Conservation (phyloP, 768 basidiomycete species). For the Sarcodon sp. region DNA sequence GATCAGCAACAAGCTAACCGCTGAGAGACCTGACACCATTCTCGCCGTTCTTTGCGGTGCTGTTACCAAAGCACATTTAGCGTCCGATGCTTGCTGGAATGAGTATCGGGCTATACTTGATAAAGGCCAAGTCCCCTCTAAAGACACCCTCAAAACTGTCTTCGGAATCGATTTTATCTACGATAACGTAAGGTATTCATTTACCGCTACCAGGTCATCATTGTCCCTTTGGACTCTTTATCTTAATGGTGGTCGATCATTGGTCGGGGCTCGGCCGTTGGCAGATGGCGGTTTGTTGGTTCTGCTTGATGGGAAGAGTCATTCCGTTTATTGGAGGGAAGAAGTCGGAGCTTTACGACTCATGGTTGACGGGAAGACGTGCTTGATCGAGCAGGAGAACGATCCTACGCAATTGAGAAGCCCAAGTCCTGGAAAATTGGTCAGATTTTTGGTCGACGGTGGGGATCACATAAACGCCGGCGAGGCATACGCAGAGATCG, state of each 20-base stretch:
- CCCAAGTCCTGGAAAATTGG: slow-evolving; percentile 93
- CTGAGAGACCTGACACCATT: slow-evolving; percentile 87
- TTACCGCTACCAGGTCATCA: slow-evolving; percentile 89
- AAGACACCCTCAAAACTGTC: slow-evolving; percentile 91
- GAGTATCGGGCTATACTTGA: slow-evolving; percentile 94
- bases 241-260: slow-evolving; percentile 87
- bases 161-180: slow-evolving; percentile 97
- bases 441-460: slow-evolving; percentile 90
- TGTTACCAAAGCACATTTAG: slow-evolving; percentile 87
- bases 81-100: slow-evolving; percentile 77
- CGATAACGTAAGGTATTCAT: slow-evolving; percentile 89
- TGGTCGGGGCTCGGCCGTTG: slow-evolving; percentile 85
- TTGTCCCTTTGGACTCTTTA: slow-evolving; percentile 86
- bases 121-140: slow-evolving; percentile 95
- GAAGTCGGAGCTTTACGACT: slow-evolving; percentile 89
- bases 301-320: slow-evolving; percentile 85
- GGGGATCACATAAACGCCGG: slow-evolving; percentile 97
- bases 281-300: slow-evolving; percentile 93
- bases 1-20: slow-evolving; percentile 94
- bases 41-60: slow-evolving; percentile 95
- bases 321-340: slow-evolving; percentile 96
- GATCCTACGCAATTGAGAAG: slow-evolving; percentile 95
- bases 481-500: slow-evolving; percentile 96
- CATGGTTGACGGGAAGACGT: slow-evolving; percentile 96
- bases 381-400: slow-evolving; percentile 97